Conservation (phyloP, 805 yeast genomes). For the Metschnikowia peoriensis region DNA sequence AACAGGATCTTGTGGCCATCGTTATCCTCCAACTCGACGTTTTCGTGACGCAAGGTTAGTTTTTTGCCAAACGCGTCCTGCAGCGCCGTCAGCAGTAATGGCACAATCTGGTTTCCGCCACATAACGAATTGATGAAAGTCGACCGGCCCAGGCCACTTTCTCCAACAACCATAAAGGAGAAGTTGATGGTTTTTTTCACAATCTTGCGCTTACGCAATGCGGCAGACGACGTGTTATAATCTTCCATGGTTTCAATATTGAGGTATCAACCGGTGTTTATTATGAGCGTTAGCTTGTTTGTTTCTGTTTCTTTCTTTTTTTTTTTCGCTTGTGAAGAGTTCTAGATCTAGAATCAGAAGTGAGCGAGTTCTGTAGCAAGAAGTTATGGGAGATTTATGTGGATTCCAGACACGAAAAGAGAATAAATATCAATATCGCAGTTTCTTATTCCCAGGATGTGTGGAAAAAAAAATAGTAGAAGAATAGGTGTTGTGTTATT, state of each 20-base stretch:
- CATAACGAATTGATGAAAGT: constrained; percentile 89
- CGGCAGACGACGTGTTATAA: constrained; percentile 35
- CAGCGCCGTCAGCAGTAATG: constrained; percentile 59
- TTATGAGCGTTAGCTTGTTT: background rate
- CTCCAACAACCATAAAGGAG: constrained; percentile 84
- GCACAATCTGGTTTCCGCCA: constrained; percentile 77
- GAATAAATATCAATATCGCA: too few species aligned
- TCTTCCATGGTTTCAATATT: constrained; percentile 14
- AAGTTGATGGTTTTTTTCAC: constrained; percentile 82
- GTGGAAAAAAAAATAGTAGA: too few species aligned
- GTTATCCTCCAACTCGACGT: constrained; percentile 81
- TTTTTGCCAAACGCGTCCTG: constrained; percentile 50
- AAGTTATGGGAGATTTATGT: too few species aligned
- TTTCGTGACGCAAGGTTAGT: constrained; percentile 69
- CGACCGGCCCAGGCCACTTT: constrained; percentile 86
- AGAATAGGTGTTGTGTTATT: too few species aligned
- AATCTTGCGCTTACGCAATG: constrained; percentile 65
- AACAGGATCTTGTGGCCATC: constrained; percentile 80
- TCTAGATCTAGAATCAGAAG: too few species aligned
- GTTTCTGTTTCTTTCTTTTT: background rate
- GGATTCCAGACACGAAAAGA: too few species aligned
- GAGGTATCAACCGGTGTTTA: background rate
- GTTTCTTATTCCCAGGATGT: too few species aligned
- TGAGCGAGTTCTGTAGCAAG: too few species aligned
- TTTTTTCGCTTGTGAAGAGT: background rate